Percentiles rank a stretch among this genome's conserved stretches.
Conservation (phyloP, 2,329 filamentous ascomycete genomes). For the Teratosphaeriaceae sp. region DNA sequence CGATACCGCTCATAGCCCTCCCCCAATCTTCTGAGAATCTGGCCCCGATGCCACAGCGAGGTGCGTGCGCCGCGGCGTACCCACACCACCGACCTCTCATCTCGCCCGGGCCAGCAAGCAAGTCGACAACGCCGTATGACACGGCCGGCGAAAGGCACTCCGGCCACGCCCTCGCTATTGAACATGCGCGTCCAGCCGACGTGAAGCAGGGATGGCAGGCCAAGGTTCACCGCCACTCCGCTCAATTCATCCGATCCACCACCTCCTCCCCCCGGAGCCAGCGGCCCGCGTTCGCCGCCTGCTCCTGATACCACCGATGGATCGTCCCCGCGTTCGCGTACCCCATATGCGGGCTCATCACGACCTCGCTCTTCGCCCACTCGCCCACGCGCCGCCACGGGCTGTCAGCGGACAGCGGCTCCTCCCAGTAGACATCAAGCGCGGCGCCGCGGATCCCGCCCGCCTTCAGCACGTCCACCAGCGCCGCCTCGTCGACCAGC, state of each 20-base stretch:
- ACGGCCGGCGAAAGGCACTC: no score
- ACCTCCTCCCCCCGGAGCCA: slow-evolving; percentile 54
- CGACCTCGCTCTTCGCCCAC: slow-evolving; percentile 61
- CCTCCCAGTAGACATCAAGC: slow-evolving; percentile 64
- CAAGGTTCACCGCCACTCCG: not conserved
- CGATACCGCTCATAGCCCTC: no score
- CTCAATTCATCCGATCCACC: slow-evolving; percentile 20
- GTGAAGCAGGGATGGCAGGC: not conserved
- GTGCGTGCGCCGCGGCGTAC: no score
- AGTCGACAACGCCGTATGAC: no score
- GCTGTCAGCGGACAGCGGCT: slow-evolving; percentile 59
- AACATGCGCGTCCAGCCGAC: no score
- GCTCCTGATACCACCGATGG: slow-evolving; percentile 61
- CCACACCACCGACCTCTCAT: no score
- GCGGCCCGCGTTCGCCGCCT: slow-evolving; percentile 58
- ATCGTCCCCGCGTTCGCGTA: slow-evolving; percentile 65
- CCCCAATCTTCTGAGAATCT: no score
- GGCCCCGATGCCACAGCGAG: no score
- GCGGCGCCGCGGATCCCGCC: slow-evolving; percentile 59
- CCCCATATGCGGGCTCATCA: slow-evolving; percentile 75
- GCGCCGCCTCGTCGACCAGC: slow-evolving; percentile 56
- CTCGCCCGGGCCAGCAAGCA: no score
- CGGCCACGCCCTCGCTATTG: no score
- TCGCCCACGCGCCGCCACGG: slow-evolving; percentile 56
- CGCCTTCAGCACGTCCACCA: slow-evolving; percentile 50